Evolutionary conservation across 2,329 filamentous ascomycete species (phyloP), one percentile per base, ranked within the genome.

Genomic region (Erysiphe pulchra): DNA sequence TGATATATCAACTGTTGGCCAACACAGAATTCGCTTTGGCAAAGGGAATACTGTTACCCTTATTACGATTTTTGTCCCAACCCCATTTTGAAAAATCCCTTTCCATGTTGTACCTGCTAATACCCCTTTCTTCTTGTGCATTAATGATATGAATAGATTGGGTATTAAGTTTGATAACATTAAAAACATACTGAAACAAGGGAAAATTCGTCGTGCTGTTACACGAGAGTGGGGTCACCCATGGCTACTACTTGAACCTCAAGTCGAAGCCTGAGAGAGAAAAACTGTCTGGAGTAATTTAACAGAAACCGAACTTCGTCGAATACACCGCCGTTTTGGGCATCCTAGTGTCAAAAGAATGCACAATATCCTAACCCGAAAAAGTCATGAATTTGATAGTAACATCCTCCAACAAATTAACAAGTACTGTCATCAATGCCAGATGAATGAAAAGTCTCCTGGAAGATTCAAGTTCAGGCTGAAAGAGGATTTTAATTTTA

Each of bases 401-500:
- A 42, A 42, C 5, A 42, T 42, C 16, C 20, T 42, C 20, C 16
- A 28, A 30, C 14, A 16, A 42, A 42, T 31, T n/a, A 13, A 20
- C 12, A 42, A 42, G 30, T 28, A 42, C 30, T 42, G 18, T 42
- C 18, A 42, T 20, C 40, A 42, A 30, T 42, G 8, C 30, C 24
- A 30, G 14, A 42, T 42, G 40, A 42, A 42, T 30, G 40, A 42
- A 24, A 42, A 42, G 18, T 20, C 20, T 13, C 40, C 40, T n/a
- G 40, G 40, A 30, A 31, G 40, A 42, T 31, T 42, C 20, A 30
- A 30, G 13, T 42, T 42, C 20, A 30, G 18, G 7, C 30, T 30
- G 12, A 37, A 38, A 28, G 44, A 45, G 20, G 18, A 45, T 36
- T 16, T 38, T 17, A n/a, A 45, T 12, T 47, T 47, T 24, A 47